A percentile compares a stretch with the other conserved stretches of the same genome.
Conservation (phyloP, 2,329 filamentous ascomycete genomes). For the Aspergillus ibericus region DNA sequence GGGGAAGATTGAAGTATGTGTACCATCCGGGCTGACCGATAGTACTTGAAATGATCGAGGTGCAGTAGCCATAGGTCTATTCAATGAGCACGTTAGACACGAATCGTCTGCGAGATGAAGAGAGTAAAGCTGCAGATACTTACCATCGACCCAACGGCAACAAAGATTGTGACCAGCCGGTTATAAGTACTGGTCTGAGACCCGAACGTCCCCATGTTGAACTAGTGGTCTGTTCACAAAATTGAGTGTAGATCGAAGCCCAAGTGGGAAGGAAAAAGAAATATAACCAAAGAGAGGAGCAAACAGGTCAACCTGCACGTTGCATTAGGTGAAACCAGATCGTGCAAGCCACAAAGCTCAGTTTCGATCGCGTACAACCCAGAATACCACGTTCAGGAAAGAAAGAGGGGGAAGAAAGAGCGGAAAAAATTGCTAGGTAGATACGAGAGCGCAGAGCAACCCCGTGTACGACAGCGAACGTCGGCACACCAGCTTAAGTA, state of each 20-base stretch:
- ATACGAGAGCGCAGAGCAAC: background rate
- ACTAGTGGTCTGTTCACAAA: background rate
- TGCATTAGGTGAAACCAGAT: background rate
- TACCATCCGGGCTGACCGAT: slow-evolving; percentile 57
- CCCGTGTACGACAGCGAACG: background rate
- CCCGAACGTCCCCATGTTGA: slow-evolving; percentile 32
- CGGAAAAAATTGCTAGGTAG: background rate
- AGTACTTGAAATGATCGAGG: slow-evolving; percentile 53
- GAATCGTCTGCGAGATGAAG: background rate
- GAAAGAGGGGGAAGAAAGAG: background rate
- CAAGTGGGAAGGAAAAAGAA: slow-evolving; percentile 6
- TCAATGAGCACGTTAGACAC: background rate
- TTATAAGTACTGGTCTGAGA: slow-evolving; percentile 42
- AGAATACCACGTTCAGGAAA: background rate
- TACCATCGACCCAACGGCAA: slow-evolving; percentile 43
- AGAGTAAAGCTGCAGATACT: slow-evolving; percentile 11
- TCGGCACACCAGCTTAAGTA: background rate
- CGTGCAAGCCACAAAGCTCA: background rate
- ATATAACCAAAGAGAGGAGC: background rate
- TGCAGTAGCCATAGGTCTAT: slow-evolving; percentile 54
- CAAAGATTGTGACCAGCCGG: slow-evolving; percentile 40
- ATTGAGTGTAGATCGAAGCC: background rate
- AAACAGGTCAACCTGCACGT: background rate
- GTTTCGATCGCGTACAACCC: background rate
- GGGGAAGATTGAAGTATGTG: slow-evolving; percentile 49